Evolutionary conservation across 495 filamentous ascomycete species (phyloP), one percentile per base, ranked within the genome.

Genomic region (Rhypophila decipiens): DNA sequence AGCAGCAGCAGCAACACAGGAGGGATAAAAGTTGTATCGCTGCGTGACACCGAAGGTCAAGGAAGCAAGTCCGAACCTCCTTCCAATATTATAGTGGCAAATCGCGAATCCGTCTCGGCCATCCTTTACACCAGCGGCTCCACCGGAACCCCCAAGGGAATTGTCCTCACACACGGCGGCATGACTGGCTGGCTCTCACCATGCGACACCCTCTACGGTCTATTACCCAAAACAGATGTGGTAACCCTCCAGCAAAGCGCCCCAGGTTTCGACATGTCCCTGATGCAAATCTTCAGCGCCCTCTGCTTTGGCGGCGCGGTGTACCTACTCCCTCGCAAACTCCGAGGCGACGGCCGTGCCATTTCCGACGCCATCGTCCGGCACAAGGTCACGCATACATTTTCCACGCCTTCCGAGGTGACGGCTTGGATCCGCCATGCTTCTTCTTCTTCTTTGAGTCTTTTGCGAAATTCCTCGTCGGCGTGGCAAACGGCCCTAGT

Each of bases 121-220:
- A 58, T 75, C 13, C 51, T 77, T 0, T 77, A 68, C 39, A 73
- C 74, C 0, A 75, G 71, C 45, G 72, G 74, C 8, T 70, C 71
- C 1, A 71, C 74, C 0, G 72, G 74, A 9, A 47, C 31, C 0
- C 72, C 74, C 1, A 76, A 77, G 44, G 74, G 72, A 7, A 64
- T 77, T 10, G 36, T 65, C 0, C 43, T 77, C 8, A 58, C 35
- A 1, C 63, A 68, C 37, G 34, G 37, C 1, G 43, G 52, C 24
- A 20, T 71, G 0, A 37, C 44, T 1, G 59, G 55, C 31, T 35
- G 27, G 27, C 27, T 31, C 27, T 7, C 7, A 53, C 22, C 49
- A 57, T 5, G 59, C 58, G 39, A 44, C 42, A 27, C 49, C 18
- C 47, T 35, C 22, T 51, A 35, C 21, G 39, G 34, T 1, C 29